Percentiles rank a stretch among this genome's conserved stretches.
Conservation (phyloP, 2,329 filamentous ascomycete species). For the Aspergillus texensis region DNA sequence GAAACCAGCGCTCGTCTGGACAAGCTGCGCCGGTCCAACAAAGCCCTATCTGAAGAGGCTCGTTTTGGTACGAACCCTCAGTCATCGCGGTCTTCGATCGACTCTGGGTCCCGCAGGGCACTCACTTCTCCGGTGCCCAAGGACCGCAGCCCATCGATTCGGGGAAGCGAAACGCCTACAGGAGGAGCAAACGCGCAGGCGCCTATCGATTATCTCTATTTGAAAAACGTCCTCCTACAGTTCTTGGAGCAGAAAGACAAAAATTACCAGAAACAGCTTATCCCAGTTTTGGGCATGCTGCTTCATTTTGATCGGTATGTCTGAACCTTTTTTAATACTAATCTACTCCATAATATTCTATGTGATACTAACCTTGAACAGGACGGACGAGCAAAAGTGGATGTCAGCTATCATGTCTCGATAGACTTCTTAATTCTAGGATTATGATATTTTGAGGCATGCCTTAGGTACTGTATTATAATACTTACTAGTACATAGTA, state of each 20-base stretch:
- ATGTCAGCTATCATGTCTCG: slow-evolving; percentile 68
- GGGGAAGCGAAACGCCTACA: slow-evolving; percentile 42
- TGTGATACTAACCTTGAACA: slow-evolving; percentile 32
- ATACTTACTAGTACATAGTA: slow-evolving; percentile 5
- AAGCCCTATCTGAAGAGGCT: slow-evolving; percentile 62
- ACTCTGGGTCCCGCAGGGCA: slow-evolving; percentile 51
- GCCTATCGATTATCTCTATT: slow-evolving; percentile 62
- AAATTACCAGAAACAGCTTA: slow-evolving; percentile 68
- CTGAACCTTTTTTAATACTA: neutral
- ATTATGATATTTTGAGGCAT: neutral
- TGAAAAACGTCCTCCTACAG: slow-evolving; percentile 68
- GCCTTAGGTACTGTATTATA: slow-evolving; percentile 3
- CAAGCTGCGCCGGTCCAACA: slow-evolving; percentile 71
- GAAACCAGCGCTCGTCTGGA: slow-evolving; percentile 77
- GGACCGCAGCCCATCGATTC: slow-evolving; percentile 35
- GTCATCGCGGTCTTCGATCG: slow-evolving; percentile 62
- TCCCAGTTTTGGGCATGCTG: slow-evolving; percentile 67
- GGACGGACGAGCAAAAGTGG: slow-evolving; percentile 85
- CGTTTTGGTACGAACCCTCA: slow-evolving; percentile 51
- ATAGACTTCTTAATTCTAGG: slow-evolving; percentile 25
- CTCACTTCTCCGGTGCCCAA: slow-evolving; percentile 53
- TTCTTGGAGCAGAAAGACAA: slow-evolving; percentile 69
- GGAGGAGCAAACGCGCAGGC: slow-evolving; percentile 26
- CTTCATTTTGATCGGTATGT: slow-evolving; percentile 66
- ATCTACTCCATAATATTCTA: no score